Percentiles rank a stretch among this genome's conserved stretches.
phyloP scores from a whole-genome alignment of 2,329 filamentous ascomycete genomes.

The Cladosporium oxysporum region DNA sequence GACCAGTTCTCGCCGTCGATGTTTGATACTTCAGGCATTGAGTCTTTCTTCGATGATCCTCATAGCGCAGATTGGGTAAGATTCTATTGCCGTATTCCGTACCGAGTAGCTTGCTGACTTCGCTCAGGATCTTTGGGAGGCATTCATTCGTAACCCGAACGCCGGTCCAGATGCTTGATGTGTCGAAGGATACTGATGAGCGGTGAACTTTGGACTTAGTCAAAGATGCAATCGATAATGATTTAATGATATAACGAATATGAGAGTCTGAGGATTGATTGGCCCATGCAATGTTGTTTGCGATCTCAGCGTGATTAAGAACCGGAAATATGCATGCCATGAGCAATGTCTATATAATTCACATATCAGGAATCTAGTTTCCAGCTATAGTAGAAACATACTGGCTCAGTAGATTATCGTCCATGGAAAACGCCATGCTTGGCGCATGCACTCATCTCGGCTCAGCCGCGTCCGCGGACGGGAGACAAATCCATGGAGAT shows the following conservation, averaged over 20 bases:
- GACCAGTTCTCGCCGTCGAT: neutral
- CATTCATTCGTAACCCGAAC: neutral
- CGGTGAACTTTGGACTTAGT: neutral
- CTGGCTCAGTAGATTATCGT: neutral
- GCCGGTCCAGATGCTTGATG: neutral
- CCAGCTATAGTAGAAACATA: neutral
- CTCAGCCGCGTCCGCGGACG: neutral
- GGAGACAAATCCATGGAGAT: neutral
- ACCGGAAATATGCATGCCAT: neutral
- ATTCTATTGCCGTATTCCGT: neutral
- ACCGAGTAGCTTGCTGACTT: neutral
- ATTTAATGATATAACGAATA: neutral
- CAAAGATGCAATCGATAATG: neutral
- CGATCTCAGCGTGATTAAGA: neutral
- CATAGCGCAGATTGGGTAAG: neutral
- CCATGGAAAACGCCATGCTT: neutral
- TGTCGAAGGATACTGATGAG: neutral
- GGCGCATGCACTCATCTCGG: neutral
- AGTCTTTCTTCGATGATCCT: neutral
- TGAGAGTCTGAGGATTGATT: neutral
- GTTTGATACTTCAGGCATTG: neutral
- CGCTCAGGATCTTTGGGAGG: neutral
- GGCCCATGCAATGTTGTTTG: neutral
- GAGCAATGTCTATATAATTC: neutral
- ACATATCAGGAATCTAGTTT: neutral